These are phyloP conservation scores for Hemileccinum impolitum DNA, from an alignment of 768 basidiomycete species.

Conservation along the genomic window DNA sequence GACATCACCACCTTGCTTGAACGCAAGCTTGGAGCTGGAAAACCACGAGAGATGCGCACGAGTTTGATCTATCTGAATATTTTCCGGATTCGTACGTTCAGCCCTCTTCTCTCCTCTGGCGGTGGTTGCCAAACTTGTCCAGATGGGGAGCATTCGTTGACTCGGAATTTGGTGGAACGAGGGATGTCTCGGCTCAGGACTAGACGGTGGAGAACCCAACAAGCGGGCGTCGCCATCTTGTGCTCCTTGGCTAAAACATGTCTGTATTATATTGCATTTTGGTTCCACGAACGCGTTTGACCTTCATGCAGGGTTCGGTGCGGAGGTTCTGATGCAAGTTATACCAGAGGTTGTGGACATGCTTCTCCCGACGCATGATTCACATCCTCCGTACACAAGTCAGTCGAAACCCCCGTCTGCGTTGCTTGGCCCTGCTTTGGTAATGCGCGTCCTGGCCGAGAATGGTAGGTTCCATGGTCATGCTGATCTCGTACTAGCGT, in stretches of 20 bases:
- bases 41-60: constrained; percentile 13
- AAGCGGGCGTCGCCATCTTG: constrained; percentile 14
- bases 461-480: constrained; percentile 2
- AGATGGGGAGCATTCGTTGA: constrained; percentile 9
- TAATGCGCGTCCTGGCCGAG: constrained; percentile 11
- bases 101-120: neutral
- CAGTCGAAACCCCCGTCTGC: constrained; percentile 5
- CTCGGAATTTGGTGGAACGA: constrained; percentile 11
- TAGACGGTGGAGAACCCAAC: constrained; percentile 11
- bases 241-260: constrained; percentile 17
- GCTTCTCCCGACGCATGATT: constrained; percentile 8
- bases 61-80: constrained; percentile 13
- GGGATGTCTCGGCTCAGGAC: constrained; percentile 10
- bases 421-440: constrained; percentile 14
- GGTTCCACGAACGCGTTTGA: neutral
- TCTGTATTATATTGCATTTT: neutral
- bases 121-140: neutral
- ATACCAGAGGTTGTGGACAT: constrained; percentile 10
- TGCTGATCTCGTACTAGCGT: neutral
- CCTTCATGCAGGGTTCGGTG: constrained; percentile 8
- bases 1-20: constrained; percentile 10
- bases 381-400: neutral
- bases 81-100: constrained; percentile 6
- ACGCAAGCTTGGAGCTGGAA: constrained; percentile 11
- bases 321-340: constrained; percentile 7